Conservation (phyloP, 306 rosid genomes). For the Sophora flavescens region DNA sequence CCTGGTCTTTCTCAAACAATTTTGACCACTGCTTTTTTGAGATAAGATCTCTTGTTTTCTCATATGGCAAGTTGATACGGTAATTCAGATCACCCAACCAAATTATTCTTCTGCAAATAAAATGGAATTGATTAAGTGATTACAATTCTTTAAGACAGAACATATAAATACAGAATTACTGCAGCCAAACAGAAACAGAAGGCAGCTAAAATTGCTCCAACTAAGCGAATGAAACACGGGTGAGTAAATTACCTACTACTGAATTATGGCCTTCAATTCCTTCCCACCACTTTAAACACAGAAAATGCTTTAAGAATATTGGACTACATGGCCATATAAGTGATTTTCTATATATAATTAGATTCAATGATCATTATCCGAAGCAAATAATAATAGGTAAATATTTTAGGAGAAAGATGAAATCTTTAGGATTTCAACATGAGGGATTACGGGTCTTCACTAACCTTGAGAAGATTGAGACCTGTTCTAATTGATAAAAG, state of each 20-base stretch:
- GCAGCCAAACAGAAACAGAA: constrained; percentile 8
- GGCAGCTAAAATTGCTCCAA: constrained; percentile 19
- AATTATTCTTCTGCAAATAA: constrained; percentile 76
- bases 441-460: not conserved
- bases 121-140: constrained; percentile 40
- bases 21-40: constrained; percentile 75
- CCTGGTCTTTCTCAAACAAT: constrained; percentile 88
- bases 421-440: not conserved
- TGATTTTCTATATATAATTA: not conserved
- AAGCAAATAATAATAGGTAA: not conserved
- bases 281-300: not conserved
- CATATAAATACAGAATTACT: constrained; percentile 9
- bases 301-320: not conserved
- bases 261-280: not conserved
- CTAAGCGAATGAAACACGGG: constrained; percentile 47
- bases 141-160: constrained; percentile 13
- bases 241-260: not conserved
- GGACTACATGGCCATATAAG: not conserved
- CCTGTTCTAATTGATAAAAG: not conserved
- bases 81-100: constrained; percentile 97
- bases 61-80: constrained; percentile 80
- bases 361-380: not conserved
- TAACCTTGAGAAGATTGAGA: not conserved
- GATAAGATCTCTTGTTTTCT: constrained; percentile 74
- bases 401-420: not conserved